Evolutionary conservation across 2,329 filamentous ascomycete genomes (phyloP).

Genomic region (Penicillium sp.): DNA sequence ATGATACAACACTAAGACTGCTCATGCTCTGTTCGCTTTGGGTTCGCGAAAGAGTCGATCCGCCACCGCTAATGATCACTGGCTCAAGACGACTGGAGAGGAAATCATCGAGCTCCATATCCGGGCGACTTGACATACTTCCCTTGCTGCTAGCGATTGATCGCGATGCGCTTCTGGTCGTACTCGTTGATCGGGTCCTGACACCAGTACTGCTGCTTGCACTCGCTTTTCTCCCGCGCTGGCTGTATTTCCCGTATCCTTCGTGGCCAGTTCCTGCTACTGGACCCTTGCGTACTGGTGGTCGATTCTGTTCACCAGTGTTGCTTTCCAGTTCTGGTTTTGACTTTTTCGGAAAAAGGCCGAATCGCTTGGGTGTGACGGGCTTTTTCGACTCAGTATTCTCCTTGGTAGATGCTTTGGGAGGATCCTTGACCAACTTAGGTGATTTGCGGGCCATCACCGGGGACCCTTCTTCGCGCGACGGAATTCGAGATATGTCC

Average conservation of each 20-base stretch:
- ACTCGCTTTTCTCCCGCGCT: slow-evolving; percentile 46
- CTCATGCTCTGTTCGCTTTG: slow-evolving; percentile 43
- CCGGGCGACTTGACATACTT: slow-evolving; percentile 42
- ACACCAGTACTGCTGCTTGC: slow-evolving; percentile 40
- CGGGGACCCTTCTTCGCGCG: slow-evolving; percentile 34
- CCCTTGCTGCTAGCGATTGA: slow-evolving; percentile 41
- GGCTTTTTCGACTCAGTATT: slow-evolving; percentile 31
- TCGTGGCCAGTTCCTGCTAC: slow-evolving; percentile 93
- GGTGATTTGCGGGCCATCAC: slow-evolving; percentile 30
- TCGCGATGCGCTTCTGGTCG: slow-evolving; percentile 34
- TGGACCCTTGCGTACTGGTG: slow-evolving; percentile 68
- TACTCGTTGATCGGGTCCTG: slow-evolving; percentile 44
- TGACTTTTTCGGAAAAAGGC: slow-evolving; percentile 71
- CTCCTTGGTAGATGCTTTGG: slow-evolving; percentile 22
- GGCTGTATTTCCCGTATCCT: slow-evolving; percentile 51
- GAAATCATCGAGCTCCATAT: slow-evolving; percentile 50
- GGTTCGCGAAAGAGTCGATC: slow-evolving; percentile 36
- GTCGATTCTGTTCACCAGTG: slow-evolving; percentile 55
- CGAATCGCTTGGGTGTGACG: slow-evolving; percentile 63
- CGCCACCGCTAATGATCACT: slow-evolving; percentile 51
- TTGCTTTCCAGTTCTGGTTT: slow-evolving; percentile 60
- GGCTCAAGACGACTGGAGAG: slow-evolving; percentile 48
- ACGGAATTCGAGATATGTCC: slow-evolving; percentile 32
- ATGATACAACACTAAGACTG: slow-evolving; percentile 32
- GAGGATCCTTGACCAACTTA: slow-evolving; percentile 31